Evolutionary conservation across 495 filamentous ascomycete species (phyloP).

Genomic region (Penicillium daleae): DNA sequence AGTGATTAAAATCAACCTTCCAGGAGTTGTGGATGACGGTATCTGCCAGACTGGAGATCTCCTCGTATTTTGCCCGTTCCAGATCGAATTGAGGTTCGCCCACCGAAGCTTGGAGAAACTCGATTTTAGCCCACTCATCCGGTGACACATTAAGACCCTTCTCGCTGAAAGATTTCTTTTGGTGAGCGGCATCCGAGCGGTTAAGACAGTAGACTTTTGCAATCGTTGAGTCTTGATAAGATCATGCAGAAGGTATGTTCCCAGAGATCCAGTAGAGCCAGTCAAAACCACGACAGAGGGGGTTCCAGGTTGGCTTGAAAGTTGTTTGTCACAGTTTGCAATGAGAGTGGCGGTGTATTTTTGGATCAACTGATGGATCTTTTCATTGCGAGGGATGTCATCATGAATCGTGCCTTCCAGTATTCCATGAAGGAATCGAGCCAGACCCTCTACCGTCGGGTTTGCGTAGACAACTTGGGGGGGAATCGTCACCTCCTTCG

Average conservation of each 20-base stretch:
- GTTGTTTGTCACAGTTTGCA: neutral
- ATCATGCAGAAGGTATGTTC: constrained; percentile 57
- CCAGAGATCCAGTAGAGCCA: constrained; percentile 61
- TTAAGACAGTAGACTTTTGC: constrained; percentile 61
- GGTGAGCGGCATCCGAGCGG: constrained; percentile 38
- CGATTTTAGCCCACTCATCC: constrained; percentile 29
- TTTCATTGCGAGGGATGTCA: constrained; percentile 22
- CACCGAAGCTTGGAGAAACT: constrained; percentile 56
- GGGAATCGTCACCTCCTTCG: constrained; percentile 11
- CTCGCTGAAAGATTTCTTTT: constrained; percentile 24
- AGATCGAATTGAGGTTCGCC: constrained; percentile 54
- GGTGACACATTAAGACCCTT: constrained; percentile 23
- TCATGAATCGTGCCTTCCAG: too few species aligned
- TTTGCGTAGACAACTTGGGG: constrained; percentile 38
- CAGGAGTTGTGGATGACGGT: constrained; percentile 66
- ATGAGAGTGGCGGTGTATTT: constrained; percentile 36
- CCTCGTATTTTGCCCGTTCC: constrained; percentile 38
- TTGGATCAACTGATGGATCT: constrained; percentile 21
- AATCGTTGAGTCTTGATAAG: constrained; percentile 43
- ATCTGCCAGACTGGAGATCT: constrained; percentile 48
- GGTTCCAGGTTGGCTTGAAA: neutral
- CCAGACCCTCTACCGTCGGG: constrained; percentile 7
- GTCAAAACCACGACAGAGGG: constrained; percentile 49
- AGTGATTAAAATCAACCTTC: constrained; percentile 66
- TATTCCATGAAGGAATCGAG: too few species aligned